Evolutionary conservation across 202 grass and related monocot species (phyloP).

Genomic region (Schoenoplectus tabernaemontani): DNA sequence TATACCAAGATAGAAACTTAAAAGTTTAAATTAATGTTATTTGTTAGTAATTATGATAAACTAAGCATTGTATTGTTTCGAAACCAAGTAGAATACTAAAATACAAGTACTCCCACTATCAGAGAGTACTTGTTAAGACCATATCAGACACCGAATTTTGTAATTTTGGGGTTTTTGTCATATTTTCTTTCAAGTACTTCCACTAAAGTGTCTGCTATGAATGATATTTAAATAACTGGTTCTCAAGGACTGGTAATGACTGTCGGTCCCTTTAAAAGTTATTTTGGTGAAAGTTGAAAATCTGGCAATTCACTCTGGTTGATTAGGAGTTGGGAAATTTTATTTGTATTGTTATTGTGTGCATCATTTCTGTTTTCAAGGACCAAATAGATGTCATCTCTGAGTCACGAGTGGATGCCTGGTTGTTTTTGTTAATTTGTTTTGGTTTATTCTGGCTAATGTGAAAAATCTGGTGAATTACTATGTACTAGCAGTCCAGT

Average conservation of each 20-base stretch:
- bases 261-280: background rate
- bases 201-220: background rate
- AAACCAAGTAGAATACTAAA: background rate
- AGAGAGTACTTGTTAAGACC: no score
- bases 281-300: background rate
- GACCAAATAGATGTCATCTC: no score
- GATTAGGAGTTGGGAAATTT: background rate
- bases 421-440: no score
- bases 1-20: background rate
- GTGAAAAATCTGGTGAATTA: no score
- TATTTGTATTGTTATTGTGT: background rate
- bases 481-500: background rate
- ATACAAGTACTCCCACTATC: no score
- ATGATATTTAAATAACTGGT: background rate
- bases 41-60: background rate
- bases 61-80: background rate
- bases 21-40: background rate
- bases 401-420: no score
- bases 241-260: background rate
- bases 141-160: background rate
- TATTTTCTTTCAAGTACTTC: background rate
- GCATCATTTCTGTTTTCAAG: background rate
- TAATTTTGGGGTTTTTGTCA: background rate
- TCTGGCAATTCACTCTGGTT: background rate
- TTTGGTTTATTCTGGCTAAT: no score